Base-by-base conservation (phyloP, 768 basidiomycete genomes). In the Psilocybe subaeruginosa region DNA sequence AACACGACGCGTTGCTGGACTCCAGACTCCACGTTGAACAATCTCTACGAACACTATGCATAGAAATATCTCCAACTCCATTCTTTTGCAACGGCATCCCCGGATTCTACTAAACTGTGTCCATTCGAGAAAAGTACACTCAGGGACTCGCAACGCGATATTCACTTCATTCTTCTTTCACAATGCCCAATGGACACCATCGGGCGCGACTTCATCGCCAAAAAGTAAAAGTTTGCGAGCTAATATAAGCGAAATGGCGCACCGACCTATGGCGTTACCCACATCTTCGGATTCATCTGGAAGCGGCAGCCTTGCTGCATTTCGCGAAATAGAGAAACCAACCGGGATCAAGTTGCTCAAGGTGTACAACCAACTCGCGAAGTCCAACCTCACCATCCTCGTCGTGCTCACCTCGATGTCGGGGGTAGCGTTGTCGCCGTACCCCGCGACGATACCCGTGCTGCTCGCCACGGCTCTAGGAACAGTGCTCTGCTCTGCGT, bases 341-440 rank as follows among this genome's bases (percentile, higher is more conserved):
- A 82, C 86, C 0, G 78, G 85, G 2, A 68, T 71, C 4, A 80
- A 80, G 27, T 80, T 92, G 4, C 68, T 90, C 37, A 83, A 82
- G 61, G 73, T 91, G 47, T 98, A 98, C 72, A 77, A 80, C 6
- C 88, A 95, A 67, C 85, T 99, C 2, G 85, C 95, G 29, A 99
- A 99, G 70, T 78, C 88, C 2, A 89, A 90, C 5, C 87, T 99
- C 30, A 92, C 92, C 16, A 79, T 86, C 7, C 82, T 98, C 57
- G 89, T 95, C 64, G 91, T 93, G 2, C 82, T 99, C 46, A 93
- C 93, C 11, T 88, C 97, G 29, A 92, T 97, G 83, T 89, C 93
- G 6, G 91, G 95, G 31, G 92, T 99, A 45, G 97, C 97, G 1
- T 80, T 99, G 17, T 98, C 92, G 2, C 97, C 97, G 0, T 75